Base-by-base conservation (phyloP, 176 grass and related monocot genomes). In the Luzula sylvatica region DNA sequence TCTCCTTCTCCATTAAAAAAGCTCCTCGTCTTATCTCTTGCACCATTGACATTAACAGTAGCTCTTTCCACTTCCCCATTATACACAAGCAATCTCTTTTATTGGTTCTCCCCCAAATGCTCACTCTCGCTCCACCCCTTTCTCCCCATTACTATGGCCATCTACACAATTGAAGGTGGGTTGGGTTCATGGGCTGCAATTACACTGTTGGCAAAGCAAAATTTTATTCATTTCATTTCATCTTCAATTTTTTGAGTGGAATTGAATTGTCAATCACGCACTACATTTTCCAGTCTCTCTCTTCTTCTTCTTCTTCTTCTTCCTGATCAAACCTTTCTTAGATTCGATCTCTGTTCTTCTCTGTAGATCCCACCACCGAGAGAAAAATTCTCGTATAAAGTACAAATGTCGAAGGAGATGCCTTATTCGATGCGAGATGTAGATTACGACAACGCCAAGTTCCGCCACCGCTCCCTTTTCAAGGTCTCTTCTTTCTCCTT, bases 391-490 rank as follows among this genome's bases (percentile, higher is more conserved):
- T 35, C 7, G 9, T 35, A 35, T 46, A 20, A 17, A 41, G 23
- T n/a, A 16, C 3, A 27, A 6, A 64, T 55, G 46, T 68, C 30
- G 9, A 35, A 35, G 30, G 24, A 38, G 40, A 69, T 88, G 49
- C 84, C 78, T 17, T 89, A 89, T 71, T 79, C 78, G 28, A 77
- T 74, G 73, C 81, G 75, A 45, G 81, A 96, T 77, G 65, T 79
- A 20, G 63, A 85, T 17, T 96, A 89, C 59, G 83, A 96, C 92
- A 96, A 96, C 68, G 85, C 81, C 53, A 89, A 89, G 53, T 95
- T 82, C 72, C 89, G 89, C 70, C 89, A 88, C 53, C 80, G 89
- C 55, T 95, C 89, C 23, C 76, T 67, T 19, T 70, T 88, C 77
- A 96, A 80, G 81, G 84, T 87, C 58, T 62, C 58, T 35, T 8